Base-by-base conservation (phyloP, 805 yeast species). In the Cyberlindnera mississippiensis region DNA sequence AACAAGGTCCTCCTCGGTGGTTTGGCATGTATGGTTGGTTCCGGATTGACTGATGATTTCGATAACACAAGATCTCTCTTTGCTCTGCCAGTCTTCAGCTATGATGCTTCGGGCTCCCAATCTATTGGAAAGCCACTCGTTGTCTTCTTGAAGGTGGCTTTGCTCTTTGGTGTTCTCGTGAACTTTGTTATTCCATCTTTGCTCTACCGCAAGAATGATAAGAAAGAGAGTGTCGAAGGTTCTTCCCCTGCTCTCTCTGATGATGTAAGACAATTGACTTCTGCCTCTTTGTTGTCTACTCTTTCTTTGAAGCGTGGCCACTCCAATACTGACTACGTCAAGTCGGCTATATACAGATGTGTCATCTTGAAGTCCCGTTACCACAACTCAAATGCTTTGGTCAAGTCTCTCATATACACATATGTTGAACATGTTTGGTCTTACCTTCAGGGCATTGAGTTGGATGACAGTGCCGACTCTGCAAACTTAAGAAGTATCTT, bases 1-100 rank as follows among this genome's bases (percentile, higher is more conserved):
- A 73, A 71, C 46, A 80, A 78, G 56, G 53, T 76, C 20, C 57
- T 82, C 33, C 55, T 82, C 46, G 87, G 86, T 13, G 82, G 85
- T 16, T 67, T 80, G 67, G 81, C 84, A 18, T 69, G 80, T 39
- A 69, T 81, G 53, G 70, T 79, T 63, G 86, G 86, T 20, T 72
- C 82, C 3, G 74, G 83, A 1, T 64, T 78, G 36, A 66, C 75
- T 41, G 76, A 75, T 40, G 82, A 78, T 35, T 65, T 70, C 37
- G 64, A 65, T 52, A 62, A 61, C 26, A 50, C 64, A 10, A 68
- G 69, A 51, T 73, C 78, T 3, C 59, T 76, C 48, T 64, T 73
- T 41, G 68, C 78, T 0, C 48, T 75, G 33, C 82, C 82, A 10
- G 56, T 64, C n/a, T 52, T 65, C 29, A 58, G 63, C 16, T 62